phyloP scores from a whole-genome alignment of 1,284 basidiomycete species.

The Schizophyllum amplum region DNA sequence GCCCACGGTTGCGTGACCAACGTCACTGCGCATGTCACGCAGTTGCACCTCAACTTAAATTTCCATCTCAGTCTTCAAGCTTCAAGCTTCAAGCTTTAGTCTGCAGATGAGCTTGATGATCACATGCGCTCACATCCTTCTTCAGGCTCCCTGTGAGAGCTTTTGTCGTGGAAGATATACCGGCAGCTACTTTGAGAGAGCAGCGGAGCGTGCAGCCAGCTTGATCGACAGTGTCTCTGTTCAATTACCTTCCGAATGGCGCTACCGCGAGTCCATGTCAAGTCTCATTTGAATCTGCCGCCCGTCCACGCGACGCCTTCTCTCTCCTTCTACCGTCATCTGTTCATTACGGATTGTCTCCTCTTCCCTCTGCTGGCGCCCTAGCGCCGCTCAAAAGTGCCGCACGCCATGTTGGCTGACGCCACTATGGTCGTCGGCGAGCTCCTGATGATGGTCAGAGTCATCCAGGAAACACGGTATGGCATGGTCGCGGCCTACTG shows the following conservation, averaged over 20 bases:
- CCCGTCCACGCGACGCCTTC: neutral
- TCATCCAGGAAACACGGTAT: neutral
- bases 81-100: too few relatives aligned
- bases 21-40: too few relatives aligned
- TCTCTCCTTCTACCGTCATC: neutral
- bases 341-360: too few relatives aligned
- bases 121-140: too few relatives aligned
- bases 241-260: neutral
- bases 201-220: neutral
- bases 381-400: neutral
- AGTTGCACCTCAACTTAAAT: too few relatives aligned
- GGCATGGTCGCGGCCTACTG: slow-evolving; percentile 16
- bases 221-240: neutral
- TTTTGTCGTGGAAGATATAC: too few relatives aligned
- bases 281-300: neutral
- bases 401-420: neutral
- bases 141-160: too few relatives aligned
- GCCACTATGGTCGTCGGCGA: neutral
- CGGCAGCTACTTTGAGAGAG: too few relatives aligned
- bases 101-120: too few relatives aligned
- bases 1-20: too few relatives aligned
- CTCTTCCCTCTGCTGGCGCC: neutral
- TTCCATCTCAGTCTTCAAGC: too few relatives aligned
- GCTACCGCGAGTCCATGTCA: neutral
- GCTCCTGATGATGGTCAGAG: neutral